Evolutionary conservation across 768 basidiomycete species (phyloP).

Genomic region (Lentinula detonsa): DNA sequence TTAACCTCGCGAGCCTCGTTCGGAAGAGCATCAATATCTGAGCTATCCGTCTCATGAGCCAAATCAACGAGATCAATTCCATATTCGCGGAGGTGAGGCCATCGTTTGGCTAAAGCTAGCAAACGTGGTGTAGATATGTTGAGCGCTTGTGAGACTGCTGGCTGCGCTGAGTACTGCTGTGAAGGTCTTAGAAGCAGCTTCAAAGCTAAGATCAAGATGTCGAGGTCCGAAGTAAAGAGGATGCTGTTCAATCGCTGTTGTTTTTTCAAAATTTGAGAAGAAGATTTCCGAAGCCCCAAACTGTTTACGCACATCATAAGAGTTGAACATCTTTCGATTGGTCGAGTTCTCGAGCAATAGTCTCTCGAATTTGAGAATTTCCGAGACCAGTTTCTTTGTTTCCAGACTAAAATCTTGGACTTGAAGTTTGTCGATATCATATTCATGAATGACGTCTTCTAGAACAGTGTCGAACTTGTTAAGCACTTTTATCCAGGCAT

Average conservation of each 20-base stretch:
- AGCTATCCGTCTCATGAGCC: slow-evolving; percentile 45
- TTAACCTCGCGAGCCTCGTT: slow-evolving; percentile 72
- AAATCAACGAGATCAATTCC: slow-evolving; percentile 74
- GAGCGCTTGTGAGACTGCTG: slow-evolving; percentile 77
- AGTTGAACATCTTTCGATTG: slow-evolving; percentile 92
- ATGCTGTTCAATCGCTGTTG: slow-evolving; percentile 83
- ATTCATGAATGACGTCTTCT: slow-evolving; percentile 75
- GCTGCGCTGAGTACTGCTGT: slow-evolving; percentile 90
- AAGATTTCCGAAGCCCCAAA: slow-evolving; percentile 8
- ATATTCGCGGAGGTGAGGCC: slow-evolving; percentile 78
- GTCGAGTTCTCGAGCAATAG: slow-evolving; percentile 95
- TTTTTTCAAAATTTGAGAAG: not conserved
- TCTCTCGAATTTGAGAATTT: slow-evolving; percentile 85
- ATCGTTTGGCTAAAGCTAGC: slow-evolving; percentile 77
- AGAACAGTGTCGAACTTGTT: slow-evolving; percentile 93
- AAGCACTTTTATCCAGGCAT: slow-evolving; percentile 92
- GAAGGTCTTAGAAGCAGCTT: slow-evolving; percentile 87
- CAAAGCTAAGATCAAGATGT: slow-evolving; percentile 77
- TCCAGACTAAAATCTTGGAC: slow-evolving; percentile 67
- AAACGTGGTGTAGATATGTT: slow-evolving; percentile 78
- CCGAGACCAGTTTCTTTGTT: slow-evolving; percentile 69
- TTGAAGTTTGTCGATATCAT: slow-evolving; percentile 84
- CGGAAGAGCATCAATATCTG: slow-evolving; percentile 58
- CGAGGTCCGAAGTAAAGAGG: slow-evolving; percentile 83
- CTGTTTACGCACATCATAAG: slow-evolving; percentile 82